Evolutionary conservation across 148 eudicot species (phyloP), one percentile per base, ranked within the genome.

Genomic region (Euryodendron excelsum): DNA sequence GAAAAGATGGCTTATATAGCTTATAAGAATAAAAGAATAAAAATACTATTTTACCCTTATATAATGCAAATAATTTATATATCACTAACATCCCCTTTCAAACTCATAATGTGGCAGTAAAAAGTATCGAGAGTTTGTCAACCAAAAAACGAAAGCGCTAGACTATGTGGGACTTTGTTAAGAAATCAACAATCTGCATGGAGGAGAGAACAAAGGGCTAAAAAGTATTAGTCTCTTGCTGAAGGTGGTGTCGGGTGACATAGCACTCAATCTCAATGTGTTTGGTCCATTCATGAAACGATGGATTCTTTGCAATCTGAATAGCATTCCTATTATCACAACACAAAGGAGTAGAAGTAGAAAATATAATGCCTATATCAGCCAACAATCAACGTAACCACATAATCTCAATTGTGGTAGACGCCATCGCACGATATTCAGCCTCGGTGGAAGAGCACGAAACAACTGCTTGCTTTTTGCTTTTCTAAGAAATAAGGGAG

Each of bases 261-360:
- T 74, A 65, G 33, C 65, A 74, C 14, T 74, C 64, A 55, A 74
- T 74, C 48, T 55, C 66, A 74, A 74, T 55, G 17, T 34, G 36
- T 15, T 41, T 74, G 10, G 10, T 6, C 4, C 1, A n/a, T 25
- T 23, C 52, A 33, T 33, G 48, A 18, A 41, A 41, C 4, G 8
- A 5, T 4, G 5, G 8, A 0, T 41, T 2, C 7, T 41, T 5
- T 0, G 45, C 9, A 41, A 41, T 41, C 45, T 41, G 8, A 9
- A 41, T 41, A 41, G 45, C 5, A 41, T 9, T 41, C 59, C 64
- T 47, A 31, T 58, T 77, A 31, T 77, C 47, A 47, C 44, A 45
- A 28, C 39, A 63, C 14, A 77, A 13, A 27, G 27, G 39, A 28
- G 72, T 31, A 11, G 72, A 59, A 27, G n/a, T 9, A 30, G 13